Percentiles rank a stretch among this genome's conserved stretches.
phyloP scores from a whole-genome alignment of 1,284 basidiomycete genomes.

The Trametes pubescens region DNA sequence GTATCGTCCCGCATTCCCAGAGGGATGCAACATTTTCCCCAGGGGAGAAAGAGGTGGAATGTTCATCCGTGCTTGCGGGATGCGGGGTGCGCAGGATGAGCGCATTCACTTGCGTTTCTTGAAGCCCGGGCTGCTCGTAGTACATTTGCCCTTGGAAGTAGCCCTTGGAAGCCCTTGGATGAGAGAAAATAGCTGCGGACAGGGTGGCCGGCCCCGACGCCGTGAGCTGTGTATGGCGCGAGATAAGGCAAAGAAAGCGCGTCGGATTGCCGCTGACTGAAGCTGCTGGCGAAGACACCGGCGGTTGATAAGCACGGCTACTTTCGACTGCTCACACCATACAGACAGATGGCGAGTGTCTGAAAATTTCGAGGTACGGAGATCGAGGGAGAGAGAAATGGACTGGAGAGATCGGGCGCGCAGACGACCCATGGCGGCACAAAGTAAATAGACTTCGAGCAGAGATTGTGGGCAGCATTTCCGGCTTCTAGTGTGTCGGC shows the following conservation, averaged over 20 bases:
- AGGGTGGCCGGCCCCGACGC: constrained; percentile 24
- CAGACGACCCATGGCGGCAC: no score
- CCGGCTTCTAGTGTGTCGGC: constrained; percentile 21
- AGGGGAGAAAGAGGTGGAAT: background rate
- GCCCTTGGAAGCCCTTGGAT: background rate
- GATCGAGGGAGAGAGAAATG: constrained; percentile 1
- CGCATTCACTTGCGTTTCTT: background rate
- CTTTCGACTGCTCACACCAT: constrained; percentile 7
- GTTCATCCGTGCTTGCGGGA: background rate
- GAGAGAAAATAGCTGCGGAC: background rate
- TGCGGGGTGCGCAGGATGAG: background rate
- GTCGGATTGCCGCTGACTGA: constrained; percentile 17
- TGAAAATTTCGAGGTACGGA: background rate
- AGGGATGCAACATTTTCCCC: constrained; percentile 3
- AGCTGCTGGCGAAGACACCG: constrained; percentile 6
- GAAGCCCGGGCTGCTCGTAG: background rate
- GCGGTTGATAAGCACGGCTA: constrained; percentile 28
- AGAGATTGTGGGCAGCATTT: constrained; percentile 6
- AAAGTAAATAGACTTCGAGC: constrained; percentile 10
- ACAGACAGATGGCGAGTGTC: constrained; percentile 1
- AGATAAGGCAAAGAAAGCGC: constrained; percentile 28
- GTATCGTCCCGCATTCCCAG: background rate
- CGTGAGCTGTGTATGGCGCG: constrained; percentile 27
- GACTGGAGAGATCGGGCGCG: background rate
- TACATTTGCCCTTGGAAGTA: background rate